Evolutionary conservation across 2,329 filamentous ascomycete genomes (phyloP).

Genomic region (Calonectria fujianensis): DNA sequence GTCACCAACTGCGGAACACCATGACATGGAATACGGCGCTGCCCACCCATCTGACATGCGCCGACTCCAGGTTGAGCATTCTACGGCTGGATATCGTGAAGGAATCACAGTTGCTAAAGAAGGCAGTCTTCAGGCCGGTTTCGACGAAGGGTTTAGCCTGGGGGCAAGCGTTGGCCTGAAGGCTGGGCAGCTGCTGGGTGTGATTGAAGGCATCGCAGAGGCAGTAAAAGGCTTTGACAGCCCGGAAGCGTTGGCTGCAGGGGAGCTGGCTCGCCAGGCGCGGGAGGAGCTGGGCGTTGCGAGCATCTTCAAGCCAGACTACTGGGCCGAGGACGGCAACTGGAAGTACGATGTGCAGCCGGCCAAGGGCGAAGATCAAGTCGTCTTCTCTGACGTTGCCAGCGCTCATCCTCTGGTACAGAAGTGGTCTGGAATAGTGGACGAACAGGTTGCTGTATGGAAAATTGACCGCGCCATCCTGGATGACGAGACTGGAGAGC

Average conservation of each 20-base stretch:
- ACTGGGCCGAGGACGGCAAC: constrained; percentile 81
- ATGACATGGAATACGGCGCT: constrained; percentile 33
- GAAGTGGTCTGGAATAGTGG: constrained; percentile 72
- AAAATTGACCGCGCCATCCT: constrained; percentile 59
- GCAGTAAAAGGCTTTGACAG: constrained; percentile 62
- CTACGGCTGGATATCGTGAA: constrained; percentile 92
- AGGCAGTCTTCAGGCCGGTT: constrained; percentile 86
- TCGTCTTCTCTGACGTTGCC: constrained; percentile 78
- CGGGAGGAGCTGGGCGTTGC: constrained; percentile 76
- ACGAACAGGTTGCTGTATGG: constrained; percentile 59
- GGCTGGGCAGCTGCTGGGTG: constrained; percentile 84
- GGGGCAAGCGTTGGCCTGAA: constrained; percentile 87
- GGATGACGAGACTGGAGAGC: constrained; percentile 58
- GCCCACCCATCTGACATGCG: constrained; percentile 78
- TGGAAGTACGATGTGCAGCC: constrained; percentile 78
- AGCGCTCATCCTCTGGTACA: constrained; percentile 79
- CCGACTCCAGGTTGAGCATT: constrained; percentile 84
- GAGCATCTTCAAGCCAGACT: constrained; percentile 78
- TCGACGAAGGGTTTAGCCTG: constrained; percentile 92
- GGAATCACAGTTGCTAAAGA: constrained; percentile 87
- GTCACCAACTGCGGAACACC: constrained; percentile 46
- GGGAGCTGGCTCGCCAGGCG: constrained; percentile 69
- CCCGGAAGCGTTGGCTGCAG: constrained; percentile 48
- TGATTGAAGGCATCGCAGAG: constrained; percentile 81
- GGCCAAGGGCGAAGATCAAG: constrained; percentile 61